A percentile compares a stretch with the other conserved stretches of the same genome.
These are phyloP conservation scores for Begonia masoniana DNA, from an alignment of 306 rosid genomes.

Conservation along the genomic window DNA sequence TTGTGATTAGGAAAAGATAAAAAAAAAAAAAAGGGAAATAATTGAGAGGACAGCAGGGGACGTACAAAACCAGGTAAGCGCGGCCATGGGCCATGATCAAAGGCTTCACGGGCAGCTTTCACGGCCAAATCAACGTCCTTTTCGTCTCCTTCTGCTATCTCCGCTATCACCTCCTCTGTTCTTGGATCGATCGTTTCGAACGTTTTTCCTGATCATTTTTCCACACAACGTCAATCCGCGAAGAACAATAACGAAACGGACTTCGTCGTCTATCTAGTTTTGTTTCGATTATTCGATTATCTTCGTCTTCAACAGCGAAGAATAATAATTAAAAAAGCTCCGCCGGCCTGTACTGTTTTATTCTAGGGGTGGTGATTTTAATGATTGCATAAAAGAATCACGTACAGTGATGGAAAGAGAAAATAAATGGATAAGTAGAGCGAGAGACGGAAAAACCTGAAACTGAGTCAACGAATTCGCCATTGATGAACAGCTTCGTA, in stretches of 20 bases:
- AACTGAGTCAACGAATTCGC: slow-evolving; percentile 57
- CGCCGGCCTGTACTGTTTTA: too few species aligned
- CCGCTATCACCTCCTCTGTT: slow-evolving; percentile 34
- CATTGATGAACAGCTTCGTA: slow-evolving; percentile 90
- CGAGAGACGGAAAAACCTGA: slow-evolving; percentile 35
- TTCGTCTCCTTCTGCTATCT: slow-evolving; percentile 44
- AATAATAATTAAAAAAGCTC: too few species aligned
- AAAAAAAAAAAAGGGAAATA: too few species aligned
- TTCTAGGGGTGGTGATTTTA: too few species aligned
- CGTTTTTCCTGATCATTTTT: slow-evolving; percentile 38
- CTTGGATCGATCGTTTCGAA: slow-evolving; percentile 85
- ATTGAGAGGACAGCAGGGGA: not conserved
- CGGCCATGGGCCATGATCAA: slow-evolving; percentile 88
- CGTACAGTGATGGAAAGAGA: not conserved
- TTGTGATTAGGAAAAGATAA: too few species aligned
- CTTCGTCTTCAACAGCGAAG: too few species aligned
- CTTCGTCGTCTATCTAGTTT: too few species aligned
- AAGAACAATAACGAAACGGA: too few species aligned
- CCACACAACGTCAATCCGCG: too few species aligned
- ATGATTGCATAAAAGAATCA: too few species aligned
- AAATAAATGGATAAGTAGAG: not conserved
- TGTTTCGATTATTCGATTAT: too few species aligned
- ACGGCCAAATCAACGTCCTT: slow-evolving; percentile 73
- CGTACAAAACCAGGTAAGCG: slow-evolving; percentile 61
- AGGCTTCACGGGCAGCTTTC: slow-evolving; percentile 74